A percentile compares a stretch with the other conserved stretches of the same genome.
These are phyloP conservation scores for Debaryomyces hansenii DNA, from an alignment of 805 yeast genomes.

Conservation along the genomic window DNA sequence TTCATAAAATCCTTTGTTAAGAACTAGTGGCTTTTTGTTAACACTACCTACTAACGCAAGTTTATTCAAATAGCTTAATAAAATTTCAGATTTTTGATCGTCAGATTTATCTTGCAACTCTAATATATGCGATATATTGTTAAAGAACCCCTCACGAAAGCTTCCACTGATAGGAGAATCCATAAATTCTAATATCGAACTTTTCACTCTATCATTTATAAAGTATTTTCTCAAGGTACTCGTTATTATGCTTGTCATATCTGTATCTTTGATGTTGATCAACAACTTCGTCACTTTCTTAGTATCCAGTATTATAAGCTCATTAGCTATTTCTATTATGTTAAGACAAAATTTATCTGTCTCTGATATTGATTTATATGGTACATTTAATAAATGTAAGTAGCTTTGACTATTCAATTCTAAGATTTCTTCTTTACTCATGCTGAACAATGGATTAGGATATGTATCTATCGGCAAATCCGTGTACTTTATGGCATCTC, in stretches of 20 bases:
- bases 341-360: conserved; percentile 27
- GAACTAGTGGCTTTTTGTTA: conserved; percentile 22
- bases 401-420: conserved; percentile 21
- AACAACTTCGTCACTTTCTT: conserved; percentile 19
- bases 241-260: conserved; percentile 15
- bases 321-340: conserved; percentile 28
- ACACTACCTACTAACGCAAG: conserved; percentile 22
- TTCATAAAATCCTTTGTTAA: conserved; percentile 14
- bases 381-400: conserved; percentile 24
- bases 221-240: conserved; percentile 16
- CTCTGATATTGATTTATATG: conserved; percentile 22
- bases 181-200: conserved; percentile 28
- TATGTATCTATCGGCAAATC: conserved; percentile 18
- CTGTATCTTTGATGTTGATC: conserved; percentile 17
- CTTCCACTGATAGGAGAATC: conserved; percentile 19
- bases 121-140: conserved; percentile 14
- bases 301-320: conserved; percentile 28
- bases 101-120: conserved; percentile 9
- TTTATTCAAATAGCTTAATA: conserved; percentile 25
- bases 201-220: conserved; percentile 18
- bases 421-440: conserved; percentile 26
- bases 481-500: conserved; percentile 2
- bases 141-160: conserved; percentile 16
- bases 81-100: conserved; percentile 14
- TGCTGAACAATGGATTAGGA: conserved; percentile 36